phyloP scores from a whole-genome alignment of 495 filamentous ascomycete genomes.

The Hypomontagnella monticulosa region DNA sequence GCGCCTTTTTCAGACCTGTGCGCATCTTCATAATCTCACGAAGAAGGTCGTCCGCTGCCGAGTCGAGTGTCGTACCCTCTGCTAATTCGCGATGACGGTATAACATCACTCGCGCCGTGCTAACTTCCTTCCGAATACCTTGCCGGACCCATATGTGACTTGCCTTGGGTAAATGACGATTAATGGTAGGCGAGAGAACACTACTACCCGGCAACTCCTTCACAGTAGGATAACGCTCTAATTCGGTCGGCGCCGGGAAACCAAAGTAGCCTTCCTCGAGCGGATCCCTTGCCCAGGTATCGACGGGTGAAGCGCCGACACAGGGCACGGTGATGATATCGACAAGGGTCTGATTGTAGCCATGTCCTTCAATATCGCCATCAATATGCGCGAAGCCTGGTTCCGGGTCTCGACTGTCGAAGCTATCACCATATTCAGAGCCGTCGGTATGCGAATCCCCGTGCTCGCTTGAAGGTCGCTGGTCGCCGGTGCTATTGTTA shows the following conservation, averaged over 20 bases:
- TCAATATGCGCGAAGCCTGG: conserved; percentile 54
- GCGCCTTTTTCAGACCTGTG: conserved; percentile 45
- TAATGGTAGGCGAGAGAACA: conserved; percentile 46
- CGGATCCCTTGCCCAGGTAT: conserved; percentile 54
- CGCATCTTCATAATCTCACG: conserved; percentile 55
- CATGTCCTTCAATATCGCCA: conserved; percentile 53
- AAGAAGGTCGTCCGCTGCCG: conserved; percentile 61
- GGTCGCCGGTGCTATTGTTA: conserved; percentile 4
- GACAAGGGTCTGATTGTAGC: conserved; percentile 58
- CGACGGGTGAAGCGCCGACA: conserved; percentile 54
- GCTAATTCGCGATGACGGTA: conserved; percentile 63
- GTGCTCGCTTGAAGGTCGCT: neutral
- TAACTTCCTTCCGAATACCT: conserved; percentile 50
- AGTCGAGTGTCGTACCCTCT: conserved; percentile 59
- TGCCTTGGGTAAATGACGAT: conserved; percentile 40
- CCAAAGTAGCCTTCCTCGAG: conserved; percentile 49
- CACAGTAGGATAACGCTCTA: conserved; percentile 39
- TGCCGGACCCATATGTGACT: conserved; percentile 53
- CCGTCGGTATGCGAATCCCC: conserved; percentile 14
- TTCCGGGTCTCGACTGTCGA: conserved; percentile 36
- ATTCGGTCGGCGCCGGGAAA: conserved; percentile 34
- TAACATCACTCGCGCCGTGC: conserved; percentile 62
- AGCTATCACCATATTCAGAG: conserved; percentile 21
- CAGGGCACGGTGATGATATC: conserved; percentile 60
- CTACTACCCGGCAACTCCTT: conserved; percentile 42